Percentiles rank a stretch among this genome's conserved stretches.
Evolutionary conservation across 2,329 filamentous ascomycete species (phyloP).

Genomic region (Xylariaceae sp.): DNA sequence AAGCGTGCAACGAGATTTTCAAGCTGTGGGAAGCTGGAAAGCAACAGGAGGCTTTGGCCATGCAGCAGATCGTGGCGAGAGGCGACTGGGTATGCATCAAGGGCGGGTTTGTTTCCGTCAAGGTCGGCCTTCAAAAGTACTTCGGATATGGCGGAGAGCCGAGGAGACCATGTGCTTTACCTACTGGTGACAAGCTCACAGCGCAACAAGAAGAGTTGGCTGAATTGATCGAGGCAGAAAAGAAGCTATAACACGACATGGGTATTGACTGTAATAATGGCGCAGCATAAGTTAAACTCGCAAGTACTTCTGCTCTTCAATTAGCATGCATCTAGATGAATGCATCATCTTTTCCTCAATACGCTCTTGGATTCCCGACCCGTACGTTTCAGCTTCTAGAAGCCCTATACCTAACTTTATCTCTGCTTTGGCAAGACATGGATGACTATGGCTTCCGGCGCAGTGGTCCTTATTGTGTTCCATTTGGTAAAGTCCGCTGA

Average conservation of each 20-base stretch:
- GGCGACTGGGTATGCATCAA: conserved; percentile 70
- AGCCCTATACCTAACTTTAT: too few relatives aligned
- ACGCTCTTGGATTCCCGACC: too few relatives aligned
- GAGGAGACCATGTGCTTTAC: conserved; percentile 46
- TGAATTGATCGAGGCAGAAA: conserved; percentile 30
- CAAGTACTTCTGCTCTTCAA: too few relatives aligned
- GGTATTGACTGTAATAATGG: too few relatives aligned
- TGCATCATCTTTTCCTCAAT: too few relatives aligned
- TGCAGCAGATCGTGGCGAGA: conserved; percentile 63
- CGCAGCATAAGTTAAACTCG: too few relatives aligned
- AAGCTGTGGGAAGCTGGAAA: conserved; percentile 60
- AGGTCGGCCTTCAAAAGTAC: conserved; percentile 61
- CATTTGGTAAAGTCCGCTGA: too few relatives aligned
- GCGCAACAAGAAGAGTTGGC: conserved; percentile 29
- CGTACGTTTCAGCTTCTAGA: too few relatives aligned
- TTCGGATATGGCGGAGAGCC: conserved; percentile 63
- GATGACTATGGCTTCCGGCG: too few relatives aligned
- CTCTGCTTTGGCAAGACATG: too few relatives aligned
- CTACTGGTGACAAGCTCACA: conserved; percentile 24
- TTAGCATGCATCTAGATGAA: too few relatives aligned
- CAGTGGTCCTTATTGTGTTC: too few relatives aligned
- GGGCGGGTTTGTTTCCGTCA: conserved; percentile 67
- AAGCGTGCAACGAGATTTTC: conserved; percentile 60
- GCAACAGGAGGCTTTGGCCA: conserved; percentile 54
- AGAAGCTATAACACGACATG: neutral